These are phyloP conservation scores for Sambucus nigra DNA, from an alignment of 129 eudicot species.

Conservation along the genomic window DNA sequence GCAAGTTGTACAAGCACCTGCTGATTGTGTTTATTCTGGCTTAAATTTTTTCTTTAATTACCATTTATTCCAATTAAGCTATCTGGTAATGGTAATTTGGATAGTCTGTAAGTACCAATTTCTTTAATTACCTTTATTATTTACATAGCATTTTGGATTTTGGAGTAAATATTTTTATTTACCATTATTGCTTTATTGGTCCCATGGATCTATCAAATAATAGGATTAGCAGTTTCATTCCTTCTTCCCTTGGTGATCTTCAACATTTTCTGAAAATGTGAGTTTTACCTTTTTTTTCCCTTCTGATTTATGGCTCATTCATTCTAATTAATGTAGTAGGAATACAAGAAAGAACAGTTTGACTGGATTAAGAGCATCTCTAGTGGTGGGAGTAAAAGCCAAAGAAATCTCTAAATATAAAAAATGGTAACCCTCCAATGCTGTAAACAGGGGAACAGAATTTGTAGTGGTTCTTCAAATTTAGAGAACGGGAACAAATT, in stretches of 20 bases:
- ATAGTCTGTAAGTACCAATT: slow-evolving; percentile 59
- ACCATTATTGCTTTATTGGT: not conserved
- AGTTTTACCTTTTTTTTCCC: slow-evolving; percentile 20
- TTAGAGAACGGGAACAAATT: no score
- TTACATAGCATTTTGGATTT: not conserved
- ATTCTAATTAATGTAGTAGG: slow-evolving; percentile 19
- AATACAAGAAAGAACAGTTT: slow-evolving; percentile 68
- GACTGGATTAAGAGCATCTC: no score
- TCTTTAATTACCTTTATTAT: no score
- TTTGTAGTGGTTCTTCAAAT: no score
- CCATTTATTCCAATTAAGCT: slow-evolving; percentile 69
- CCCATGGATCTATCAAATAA: slow-evolving; percentile 86
- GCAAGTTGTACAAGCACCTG: not conserved
- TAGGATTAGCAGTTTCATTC: slow-evolving; percentile 65
- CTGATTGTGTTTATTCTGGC: not conserved
- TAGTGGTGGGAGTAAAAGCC: no score
- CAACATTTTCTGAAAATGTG: slow-evolving; percentile 94
- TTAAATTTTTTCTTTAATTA: not conserved
- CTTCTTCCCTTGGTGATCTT: slow-evolving; percentile 90
- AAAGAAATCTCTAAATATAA: no score
- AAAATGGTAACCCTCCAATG: no score
- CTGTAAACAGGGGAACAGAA: no score
- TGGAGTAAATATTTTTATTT: not conserved
- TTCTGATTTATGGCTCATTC: not conserved
- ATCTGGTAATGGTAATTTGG: slow-evolving; percentile 86